Evolutionary conservation across 768 basidiomycete genomes (phyloP), one percentile per base, ranked within the genome.

Genomic region (Trametes villosa): DNA sequence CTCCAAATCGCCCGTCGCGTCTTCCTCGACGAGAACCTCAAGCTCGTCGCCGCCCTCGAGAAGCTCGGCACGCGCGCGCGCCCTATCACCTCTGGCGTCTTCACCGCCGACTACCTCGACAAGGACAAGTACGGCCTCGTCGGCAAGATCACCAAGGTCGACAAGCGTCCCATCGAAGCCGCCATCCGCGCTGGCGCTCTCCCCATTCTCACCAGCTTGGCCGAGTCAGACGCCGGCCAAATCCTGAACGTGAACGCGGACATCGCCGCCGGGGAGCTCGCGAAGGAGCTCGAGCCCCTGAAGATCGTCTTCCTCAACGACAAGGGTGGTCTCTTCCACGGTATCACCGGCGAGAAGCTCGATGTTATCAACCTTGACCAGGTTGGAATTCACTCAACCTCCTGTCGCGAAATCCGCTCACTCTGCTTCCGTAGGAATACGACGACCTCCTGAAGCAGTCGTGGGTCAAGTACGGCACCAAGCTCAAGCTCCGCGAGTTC

Each of bases 281-380:
- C 96, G 8, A 97, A 98, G 78, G 96, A 98, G 73, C 82, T 99
- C 26, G 96, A 98, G 76, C 97, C 97, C 22, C 86, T 96, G 79
- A 99, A 98, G 79, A 98, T 98, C 50, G 96, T 99, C 31, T 98
- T 95, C 77, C 74, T 99, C 70, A 97, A 98, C 73, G 97, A 99
- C 70, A 98, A 98, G 77, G 97, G 97, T 60, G 97, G 97, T 30
- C 80, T 99, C 67, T 98, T 89, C 86, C 97, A 99, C 70, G 97
- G 97, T 51, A 89, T 98, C 42, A 95, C 96, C 3, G 94, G 95
- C 55, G 91, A 98, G 81, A 98, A 97, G 78, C 75, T 99, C 53
- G 91, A 92, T 68, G 88, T 95, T 36, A 98, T 99, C 77, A 99
- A 98, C 77, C 78, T 99, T 46, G 97, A 99, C 70, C 97, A 99